Base-by-base conservation (phyloP, 2,329 filamentous ascomycete species). In the Ustilaginoidea virens region DNA sequence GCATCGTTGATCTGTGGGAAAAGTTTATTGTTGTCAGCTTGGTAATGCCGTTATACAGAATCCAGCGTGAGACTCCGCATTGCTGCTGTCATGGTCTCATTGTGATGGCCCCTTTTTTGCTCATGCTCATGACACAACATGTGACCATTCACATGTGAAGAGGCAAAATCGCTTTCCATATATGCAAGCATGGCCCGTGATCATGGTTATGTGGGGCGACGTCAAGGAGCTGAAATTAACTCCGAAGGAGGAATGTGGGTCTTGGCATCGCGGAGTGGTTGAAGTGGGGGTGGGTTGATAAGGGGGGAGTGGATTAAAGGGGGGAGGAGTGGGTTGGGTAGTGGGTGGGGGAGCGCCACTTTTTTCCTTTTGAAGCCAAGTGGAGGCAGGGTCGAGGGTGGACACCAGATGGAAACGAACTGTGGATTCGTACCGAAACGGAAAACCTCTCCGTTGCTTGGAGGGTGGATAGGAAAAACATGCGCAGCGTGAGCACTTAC, bases 1-100 rank as follows among this genome's bases (percentile, higher is more conserved):
- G 32, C 50, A 49, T 33, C 49, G 49, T 39, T 56, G 53, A 38
- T 56, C 52, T 56, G 37, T 18, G 15, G 15, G 6, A 15, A 5
- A 13, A 7, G 27, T 16, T n/a, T n/a, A n/a, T n/a, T 25, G 8
- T 25, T 19, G 31, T 33, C 27, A 33, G 31, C 25, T 12, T 24
- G 9, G 5, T 23, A n/a, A 17, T 27, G 13, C 17, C 24, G 19
- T 14, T n/a, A n/a, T n/a, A n/a, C n/a, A n/a, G n/a, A n/a, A n/a
- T n/a, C n/a, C n/a, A n/a, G n/a, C n/a, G n/a, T n/a, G n/a, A n/a
- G n/a, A n/a, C n/a, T n/a, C n/a, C n/a, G n/a, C n/a, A n/a, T n/a
- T n/a, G n/a, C 10, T 25, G 6, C 7, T 25, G 10, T 25, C 13
- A 12, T 16, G 14, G 14, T 20, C 20, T 4, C 7, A 5, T 16